Evolutionary conservation across 495 filamentous ascomycete species (phyloP).

Genomic region (Aspergillus campestris): DNA sequence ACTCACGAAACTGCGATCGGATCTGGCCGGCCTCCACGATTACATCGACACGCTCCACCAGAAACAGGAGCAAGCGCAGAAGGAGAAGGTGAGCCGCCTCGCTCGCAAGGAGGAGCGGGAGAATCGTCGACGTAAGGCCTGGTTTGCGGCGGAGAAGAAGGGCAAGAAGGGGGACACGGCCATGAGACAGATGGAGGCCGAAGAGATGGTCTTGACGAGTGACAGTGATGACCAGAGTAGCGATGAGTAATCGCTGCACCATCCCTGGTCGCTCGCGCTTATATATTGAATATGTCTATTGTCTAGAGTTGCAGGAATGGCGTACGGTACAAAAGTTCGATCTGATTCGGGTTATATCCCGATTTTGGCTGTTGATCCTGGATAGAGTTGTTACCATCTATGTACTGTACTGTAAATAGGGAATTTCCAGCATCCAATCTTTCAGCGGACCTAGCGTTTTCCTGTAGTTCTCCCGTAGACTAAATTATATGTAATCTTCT

Average conservation of each 20-base stretch:
- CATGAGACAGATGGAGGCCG: constrained; percentile 30
- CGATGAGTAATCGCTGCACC: constrained; percentile 18
- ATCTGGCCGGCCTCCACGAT: constrained; percentile 31
- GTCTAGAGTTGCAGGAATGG: too few species aligned
- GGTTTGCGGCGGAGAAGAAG: constrained; percentile 40
- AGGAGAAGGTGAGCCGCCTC: constrained; percentile 26
- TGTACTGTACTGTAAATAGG: too few species aligned
- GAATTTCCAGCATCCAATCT: too few species aligned
- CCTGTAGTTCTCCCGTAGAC: too few species aligned
- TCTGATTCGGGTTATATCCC: too few species aligned
- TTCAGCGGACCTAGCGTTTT: too few species aligned
- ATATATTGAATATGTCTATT: too few species aligned
- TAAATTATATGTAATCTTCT: too few species aligned
- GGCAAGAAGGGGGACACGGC: constrained; percentile 35
- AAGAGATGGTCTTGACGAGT: constrained; percentile 27
- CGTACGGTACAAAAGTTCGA: too few species aligned
- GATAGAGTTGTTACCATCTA: too few species aligned
- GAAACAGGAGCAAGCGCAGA: constrained; percentile 30
- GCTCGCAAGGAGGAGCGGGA: constrained; percentile 37
- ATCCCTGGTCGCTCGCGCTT: too few species aligned
- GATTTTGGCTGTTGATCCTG: too few species aligned
- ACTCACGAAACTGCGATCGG: constrained; percentile 29
- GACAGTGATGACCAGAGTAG: constrained; percentile 31
- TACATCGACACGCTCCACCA: constrained; percentile 34
- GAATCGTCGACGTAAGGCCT: constrained; percentile 30